phyloP scores from a whole-genome alignment of 1,284 basidiomycete genomes.

The Chalciporus sp. region DNA sequence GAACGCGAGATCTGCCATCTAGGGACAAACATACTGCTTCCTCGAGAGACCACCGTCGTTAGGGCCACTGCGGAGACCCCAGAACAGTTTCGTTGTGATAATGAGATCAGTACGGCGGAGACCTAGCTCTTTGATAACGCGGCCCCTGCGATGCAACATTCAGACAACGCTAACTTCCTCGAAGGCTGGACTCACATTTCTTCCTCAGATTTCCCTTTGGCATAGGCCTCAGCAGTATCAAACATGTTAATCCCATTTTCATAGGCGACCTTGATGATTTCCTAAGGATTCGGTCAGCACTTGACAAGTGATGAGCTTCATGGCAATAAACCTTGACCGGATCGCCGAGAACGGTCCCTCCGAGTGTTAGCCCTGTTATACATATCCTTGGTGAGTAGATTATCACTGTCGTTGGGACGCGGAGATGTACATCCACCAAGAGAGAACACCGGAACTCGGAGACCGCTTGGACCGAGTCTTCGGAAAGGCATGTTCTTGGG shows the following conservation, averaged over 20 bases:
- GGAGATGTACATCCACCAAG: slow-evolving; percentile 73
- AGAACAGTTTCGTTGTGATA: slow-evolving; percentile 63
- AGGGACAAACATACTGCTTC: slow-evolving; percentile 55
- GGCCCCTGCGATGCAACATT: slow-evolving; percentile 44
- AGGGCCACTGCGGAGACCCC: slow-evolving; percentile 49
- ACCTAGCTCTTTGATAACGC: slow-evolving; percentile 68
- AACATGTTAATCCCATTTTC: slow-evolving; percentile 54
- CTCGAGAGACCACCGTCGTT: slow-evolving; percentile 58
- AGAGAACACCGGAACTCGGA: slow-evolving; percentile 77
- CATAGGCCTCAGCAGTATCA: slow-evolving; percentile 65
- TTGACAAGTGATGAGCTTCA: background rate
- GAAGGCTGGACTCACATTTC: slow-evolving; percentile 35
- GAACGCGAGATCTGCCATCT: background rate
- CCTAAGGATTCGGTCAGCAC: slow-evolving; percentile 23
- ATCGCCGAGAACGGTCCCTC: slow-evolving; percentile 50
- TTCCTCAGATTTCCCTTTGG: slow-evolving; percentile 49
- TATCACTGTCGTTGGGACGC: background rate
- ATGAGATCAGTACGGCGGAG: slow-evolving; percentile 65
- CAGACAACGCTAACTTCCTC: background rate
- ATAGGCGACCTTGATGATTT: slow-evolving; percentile 46
- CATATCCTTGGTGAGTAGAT: background rate
- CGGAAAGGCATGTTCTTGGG: slow-evolving; percentile 72
- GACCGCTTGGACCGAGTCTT: slow-evolving; percentile 69
- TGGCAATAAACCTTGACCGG: slow-evolving; percentile 42
- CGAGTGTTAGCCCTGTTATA: slow-evolving; percentile 42